phyloP scores from a whole-genome alignment of 352 stramenopile genomes.

The Thraustochytrium sp. region DNA sequence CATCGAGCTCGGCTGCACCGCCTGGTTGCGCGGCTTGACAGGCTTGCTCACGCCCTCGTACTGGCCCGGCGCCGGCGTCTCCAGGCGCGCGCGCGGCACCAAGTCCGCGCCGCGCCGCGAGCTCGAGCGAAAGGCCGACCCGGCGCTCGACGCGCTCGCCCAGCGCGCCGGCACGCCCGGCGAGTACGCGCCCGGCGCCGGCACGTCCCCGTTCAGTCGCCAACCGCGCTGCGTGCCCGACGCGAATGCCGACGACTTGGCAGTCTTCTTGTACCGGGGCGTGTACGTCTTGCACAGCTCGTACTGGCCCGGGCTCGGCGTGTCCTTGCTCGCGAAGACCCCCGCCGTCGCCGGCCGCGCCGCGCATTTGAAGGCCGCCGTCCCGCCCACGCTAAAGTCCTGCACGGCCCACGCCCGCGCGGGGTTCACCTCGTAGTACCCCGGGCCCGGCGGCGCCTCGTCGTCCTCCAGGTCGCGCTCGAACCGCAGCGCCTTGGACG shows the following conservation, averaged over 20 bases:
- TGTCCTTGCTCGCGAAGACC: background rate
- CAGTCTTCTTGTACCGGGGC: background rate
- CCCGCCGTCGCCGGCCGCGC: background rate
- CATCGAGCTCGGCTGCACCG: background rate
- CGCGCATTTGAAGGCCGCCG: background rate
- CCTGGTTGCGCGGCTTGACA: background rate
- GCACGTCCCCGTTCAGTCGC: background rate
- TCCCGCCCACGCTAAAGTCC: background rate
- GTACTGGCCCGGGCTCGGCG: background rate
- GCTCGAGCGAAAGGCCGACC: background rate
- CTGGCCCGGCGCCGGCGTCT: background rate
- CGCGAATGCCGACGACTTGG: background rate
- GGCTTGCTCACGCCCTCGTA: background rate
- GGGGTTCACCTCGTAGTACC: background rate
- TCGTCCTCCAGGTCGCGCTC: background rate
- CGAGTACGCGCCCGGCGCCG: background rate
- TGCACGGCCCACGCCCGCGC: background rate
- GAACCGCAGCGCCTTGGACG: background rate
- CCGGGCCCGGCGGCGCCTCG: background rate
- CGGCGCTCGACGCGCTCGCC: background rate
- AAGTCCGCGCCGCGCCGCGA: background rate
- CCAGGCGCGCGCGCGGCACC: background rate
- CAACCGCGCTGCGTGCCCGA: background rate
- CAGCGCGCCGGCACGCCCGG: background rate
- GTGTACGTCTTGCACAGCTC: constrained; percentile 11